These are phyloP conservation scores for Eleusine indica DNA, from an alignment of 176 grass and related monocot species.

Conservation along the genomic window DNA sequence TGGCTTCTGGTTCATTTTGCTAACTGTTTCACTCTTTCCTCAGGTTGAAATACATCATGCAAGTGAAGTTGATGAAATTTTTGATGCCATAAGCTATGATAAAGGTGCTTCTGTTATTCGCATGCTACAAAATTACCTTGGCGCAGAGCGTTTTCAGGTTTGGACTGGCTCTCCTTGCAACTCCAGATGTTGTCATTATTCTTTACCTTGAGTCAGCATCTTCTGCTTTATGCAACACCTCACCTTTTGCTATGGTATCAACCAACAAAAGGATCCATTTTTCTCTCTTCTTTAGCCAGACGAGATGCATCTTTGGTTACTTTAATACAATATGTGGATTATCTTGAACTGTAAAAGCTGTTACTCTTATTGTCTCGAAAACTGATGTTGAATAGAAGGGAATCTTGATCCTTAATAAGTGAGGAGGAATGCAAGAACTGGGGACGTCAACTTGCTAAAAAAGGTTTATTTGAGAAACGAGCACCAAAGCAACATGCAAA, in stretches of 20 bases:
- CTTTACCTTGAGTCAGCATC: background rate
- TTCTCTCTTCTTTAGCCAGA: background rate
- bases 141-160: conserved; percentile 87
- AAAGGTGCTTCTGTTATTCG: conserved; percentile 82
- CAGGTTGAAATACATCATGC: conserved; percentile 91
- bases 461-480: background rate
- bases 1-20: conserved; percentile 20
- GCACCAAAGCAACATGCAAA: too few relatives aligned
- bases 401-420: background rate
- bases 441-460: background rate
- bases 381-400: background rate
- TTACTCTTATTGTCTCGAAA: background rate
- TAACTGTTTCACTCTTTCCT: conserved; percentile 18
- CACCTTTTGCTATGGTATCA: conserved; percentile 32
- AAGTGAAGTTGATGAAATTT: conserved; percentile 79
- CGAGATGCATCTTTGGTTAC: background rate
- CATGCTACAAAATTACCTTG: conserved; percentile 92
- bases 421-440: background rate
- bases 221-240: conserved; percentile 19
- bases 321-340: background rate
- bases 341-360: conserved; percentile 16
- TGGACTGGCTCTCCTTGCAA: conserved; percentile 26
- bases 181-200: conserved; percentile 1
- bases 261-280: background rate
- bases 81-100: conserved; percentile 89